These are phyloP conservation scores for Galeopsis tetrahit DNA, from an alignment of 257 asterid genomes.

Conservation along the genomic window DNA sequence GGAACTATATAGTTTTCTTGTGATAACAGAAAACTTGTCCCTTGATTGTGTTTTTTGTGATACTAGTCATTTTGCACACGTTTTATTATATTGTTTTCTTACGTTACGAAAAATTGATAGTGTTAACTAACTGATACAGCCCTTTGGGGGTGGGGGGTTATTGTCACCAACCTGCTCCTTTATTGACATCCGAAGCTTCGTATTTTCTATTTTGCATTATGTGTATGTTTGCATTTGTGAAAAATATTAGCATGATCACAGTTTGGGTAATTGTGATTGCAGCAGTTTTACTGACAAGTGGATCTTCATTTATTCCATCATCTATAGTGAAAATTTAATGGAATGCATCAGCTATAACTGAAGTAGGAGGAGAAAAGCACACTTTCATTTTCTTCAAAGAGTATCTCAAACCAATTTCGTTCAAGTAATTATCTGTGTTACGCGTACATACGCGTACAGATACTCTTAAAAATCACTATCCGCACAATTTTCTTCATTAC, in stretches of 20 bases:
- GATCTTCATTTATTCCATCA: constrained; percentile 2
- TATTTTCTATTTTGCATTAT: background rate
- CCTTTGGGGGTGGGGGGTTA: background rate
- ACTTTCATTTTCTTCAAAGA: constrained; percentile 13
- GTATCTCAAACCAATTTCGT: constrained; percentile 20
- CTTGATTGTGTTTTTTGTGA: background rate
- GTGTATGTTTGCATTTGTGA: background rate
- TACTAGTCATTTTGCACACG: background rate
- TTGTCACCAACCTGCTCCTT: background rate
- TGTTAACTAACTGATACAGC: background rate
- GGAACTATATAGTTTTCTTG: no score
- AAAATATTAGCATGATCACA: constrained; percentile 9
- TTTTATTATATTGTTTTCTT: background rate
- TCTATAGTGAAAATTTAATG: background rate
- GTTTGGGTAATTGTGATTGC: background rate
- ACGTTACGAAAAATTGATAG: background rate
- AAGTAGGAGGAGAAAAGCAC: constrained; percentile 19
- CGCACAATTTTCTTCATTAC: constrained; percentile 3
- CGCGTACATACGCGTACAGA: background rate
- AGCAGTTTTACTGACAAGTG: background rate
- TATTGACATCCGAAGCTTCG: background rate
- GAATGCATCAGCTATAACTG: background rate
- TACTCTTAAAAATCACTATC: constrained; percentile 29
- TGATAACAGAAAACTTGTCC: background rate
- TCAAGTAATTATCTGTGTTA: constrained; percentile 16